Percentiles rank a stretch among this genome's conserved stretches.
Evolutionary conservation across 2,329 filamentous ascomycete genomes (phyloP).

Genomic region (Apiospora hydei): DNA sequence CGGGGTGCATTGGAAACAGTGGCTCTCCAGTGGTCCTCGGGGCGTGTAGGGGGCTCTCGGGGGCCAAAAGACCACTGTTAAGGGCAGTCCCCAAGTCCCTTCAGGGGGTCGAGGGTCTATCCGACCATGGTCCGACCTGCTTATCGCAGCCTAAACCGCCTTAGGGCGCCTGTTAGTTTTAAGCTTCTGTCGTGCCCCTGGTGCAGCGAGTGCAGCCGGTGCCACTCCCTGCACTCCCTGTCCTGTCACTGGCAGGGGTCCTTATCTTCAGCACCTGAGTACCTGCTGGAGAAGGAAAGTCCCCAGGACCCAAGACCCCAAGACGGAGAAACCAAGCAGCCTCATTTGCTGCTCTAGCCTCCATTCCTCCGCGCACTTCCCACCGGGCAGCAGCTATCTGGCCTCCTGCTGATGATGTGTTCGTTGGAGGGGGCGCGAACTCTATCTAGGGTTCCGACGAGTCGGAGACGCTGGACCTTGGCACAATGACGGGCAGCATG

Average conservation of each 20-base stretch:
- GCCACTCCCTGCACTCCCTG: neutral
- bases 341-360: neutral
- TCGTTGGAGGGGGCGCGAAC: neutral
- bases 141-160: conserved; percentile 1
- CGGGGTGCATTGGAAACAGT: conserved; percentile 17
- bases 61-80: no score
- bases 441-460: conserved; percentile 1
- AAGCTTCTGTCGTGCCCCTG: neutral
- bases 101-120: conserved; percentile 8
- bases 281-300: neutral
- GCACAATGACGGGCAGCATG: neutral
- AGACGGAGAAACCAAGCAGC: neutral
- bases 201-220: neutral
- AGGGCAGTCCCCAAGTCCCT: neutral
- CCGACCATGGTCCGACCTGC: neutral
- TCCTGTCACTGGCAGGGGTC: neutral
- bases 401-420: neutral
- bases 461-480: neutral
- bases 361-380: neutral
- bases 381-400: neutral
- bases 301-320: neutral
- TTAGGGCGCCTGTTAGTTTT: neutral
- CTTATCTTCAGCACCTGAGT: neutral
- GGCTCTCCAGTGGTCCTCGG: neutral
- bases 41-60: neutral